Conservation (phyloP, 163 green algal genomes). For the Chloromonas sp. region DNA sequence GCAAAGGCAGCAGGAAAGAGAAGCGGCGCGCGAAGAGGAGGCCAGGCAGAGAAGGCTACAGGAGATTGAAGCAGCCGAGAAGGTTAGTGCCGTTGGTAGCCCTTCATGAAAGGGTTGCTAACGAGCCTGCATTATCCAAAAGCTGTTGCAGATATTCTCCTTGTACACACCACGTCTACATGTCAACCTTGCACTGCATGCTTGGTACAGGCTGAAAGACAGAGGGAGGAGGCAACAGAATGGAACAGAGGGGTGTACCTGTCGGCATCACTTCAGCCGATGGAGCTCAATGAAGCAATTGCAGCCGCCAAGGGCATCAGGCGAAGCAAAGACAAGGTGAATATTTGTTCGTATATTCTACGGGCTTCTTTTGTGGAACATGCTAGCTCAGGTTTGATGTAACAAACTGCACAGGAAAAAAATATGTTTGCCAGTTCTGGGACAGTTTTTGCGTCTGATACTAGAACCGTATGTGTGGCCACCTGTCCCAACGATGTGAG, state of each 20-base stretch:
- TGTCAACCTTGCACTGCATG: background rate
- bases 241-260: background rate
- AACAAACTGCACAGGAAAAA: too few relatives aligned
- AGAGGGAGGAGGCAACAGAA: background rate
- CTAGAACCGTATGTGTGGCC: too few relatives aligned
- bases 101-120: background rate
- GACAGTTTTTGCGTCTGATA: too few relatives aligned
- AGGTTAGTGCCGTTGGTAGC: background rate
- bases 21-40: background rate
- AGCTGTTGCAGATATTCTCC: background rate
- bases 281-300: background rate
- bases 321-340: background rate
- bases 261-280: background rate
- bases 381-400: too few relatives aligned
- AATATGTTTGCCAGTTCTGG: too few relatives aligned
- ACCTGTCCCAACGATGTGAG: too few relatives aligned
- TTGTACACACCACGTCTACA: background rate
- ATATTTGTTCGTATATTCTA: background rate
- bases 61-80: background rate
- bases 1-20: background rate
- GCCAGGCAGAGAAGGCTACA: background rate
- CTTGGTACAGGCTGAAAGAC: background rate
- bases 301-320: background rate
- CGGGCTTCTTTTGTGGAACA: too few relatives aligned
- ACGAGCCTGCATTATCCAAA: background rate